Evolutionary conservation across 2,329 filamentous ascomycete genomes (phyloP).

Genomic region (Colletotrichum tabaci): DNA sequence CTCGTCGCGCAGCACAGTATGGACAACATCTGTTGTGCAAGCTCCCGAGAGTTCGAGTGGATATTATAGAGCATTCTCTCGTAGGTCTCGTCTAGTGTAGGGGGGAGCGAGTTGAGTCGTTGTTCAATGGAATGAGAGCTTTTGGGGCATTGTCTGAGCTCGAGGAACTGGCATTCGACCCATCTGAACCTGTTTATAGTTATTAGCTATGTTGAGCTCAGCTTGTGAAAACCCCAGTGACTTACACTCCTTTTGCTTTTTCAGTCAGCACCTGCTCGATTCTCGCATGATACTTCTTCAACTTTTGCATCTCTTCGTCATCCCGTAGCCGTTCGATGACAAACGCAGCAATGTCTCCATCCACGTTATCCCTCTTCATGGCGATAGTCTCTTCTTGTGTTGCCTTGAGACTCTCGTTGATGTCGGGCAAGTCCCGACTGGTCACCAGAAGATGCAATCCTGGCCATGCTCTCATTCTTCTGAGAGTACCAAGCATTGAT

Average conservation of each 20-base stretch:
- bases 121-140: neutral
- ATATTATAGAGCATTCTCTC: constrained; percentile 32
- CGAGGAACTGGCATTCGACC: constrained; percentile 2
- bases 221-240: neutral
- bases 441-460: neutral
- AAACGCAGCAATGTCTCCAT: neutral
- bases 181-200: neutral
- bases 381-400: neutral
- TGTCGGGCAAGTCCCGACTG: neutral
- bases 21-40: neutral
- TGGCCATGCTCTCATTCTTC: neutral
- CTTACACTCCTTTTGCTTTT: neutral
- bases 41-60: neutral
- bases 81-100: constrained; percentile 48
- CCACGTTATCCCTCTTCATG: neutral
- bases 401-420: neutral
- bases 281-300: neutral
- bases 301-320: neutral
- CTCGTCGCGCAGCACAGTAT: constrained; percentile 12
- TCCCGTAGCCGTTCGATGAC: neutral
- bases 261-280: neutral
- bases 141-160: neutral
- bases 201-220: neutral
- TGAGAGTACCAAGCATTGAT: neutral
- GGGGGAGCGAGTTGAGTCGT: constrained; percentile 45